phyloP scores from a whole-genome alignment of 169 alveolate genomes.

The Plasmodium fragile region DNA sequence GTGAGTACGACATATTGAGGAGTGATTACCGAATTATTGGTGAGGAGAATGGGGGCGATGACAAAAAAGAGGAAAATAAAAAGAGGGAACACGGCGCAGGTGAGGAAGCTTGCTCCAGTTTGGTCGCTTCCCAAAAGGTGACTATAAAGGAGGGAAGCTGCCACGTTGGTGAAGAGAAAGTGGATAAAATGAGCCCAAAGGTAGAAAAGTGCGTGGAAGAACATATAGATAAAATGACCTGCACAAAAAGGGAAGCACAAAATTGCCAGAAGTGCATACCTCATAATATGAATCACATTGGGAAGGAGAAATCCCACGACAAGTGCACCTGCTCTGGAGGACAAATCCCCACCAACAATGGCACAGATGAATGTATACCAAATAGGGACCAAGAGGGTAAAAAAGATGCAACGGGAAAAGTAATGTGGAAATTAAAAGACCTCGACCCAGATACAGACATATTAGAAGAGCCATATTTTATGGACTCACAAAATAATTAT shows the following conservation, averaged over 20 bases:
- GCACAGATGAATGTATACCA: background rate
- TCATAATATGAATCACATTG: background rate
- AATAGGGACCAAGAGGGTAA: background rate
- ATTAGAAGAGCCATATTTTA: slow-evolving; percentile 81
- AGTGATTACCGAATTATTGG: slow-evolving; percentile 47
- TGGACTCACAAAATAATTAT: slow-evolving; percentile 77
- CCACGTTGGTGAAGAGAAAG: background rate
- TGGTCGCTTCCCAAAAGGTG: background rate
- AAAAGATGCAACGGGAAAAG: slow-evolving; percentile 22
- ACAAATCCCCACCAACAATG: background rate
- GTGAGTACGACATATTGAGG: slow-evolving; percentile 63
- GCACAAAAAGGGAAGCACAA: background rate
- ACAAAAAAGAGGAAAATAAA: slow-evolving; percentile 1
- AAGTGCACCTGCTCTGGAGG: background rate
- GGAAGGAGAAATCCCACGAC: background rate
- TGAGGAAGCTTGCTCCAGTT: background rate
- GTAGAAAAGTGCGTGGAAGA: background rate
- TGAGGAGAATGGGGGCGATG: background rate
- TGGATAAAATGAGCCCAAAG: background rate
- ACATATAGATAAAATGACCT: background rate
- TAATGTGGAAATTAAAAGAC: slow-evolving; percentile 72
- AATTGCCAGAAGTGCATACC: background rate
- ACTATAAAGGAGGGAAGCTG: background rate
- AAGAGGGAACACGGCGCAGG: background rate
- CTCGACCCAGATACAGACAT: slow-evolving; percentile 85